phyloP scores from a whole-genome alignment of 208 protist genomes.

The Acanthamoeba royreba region DNA sequence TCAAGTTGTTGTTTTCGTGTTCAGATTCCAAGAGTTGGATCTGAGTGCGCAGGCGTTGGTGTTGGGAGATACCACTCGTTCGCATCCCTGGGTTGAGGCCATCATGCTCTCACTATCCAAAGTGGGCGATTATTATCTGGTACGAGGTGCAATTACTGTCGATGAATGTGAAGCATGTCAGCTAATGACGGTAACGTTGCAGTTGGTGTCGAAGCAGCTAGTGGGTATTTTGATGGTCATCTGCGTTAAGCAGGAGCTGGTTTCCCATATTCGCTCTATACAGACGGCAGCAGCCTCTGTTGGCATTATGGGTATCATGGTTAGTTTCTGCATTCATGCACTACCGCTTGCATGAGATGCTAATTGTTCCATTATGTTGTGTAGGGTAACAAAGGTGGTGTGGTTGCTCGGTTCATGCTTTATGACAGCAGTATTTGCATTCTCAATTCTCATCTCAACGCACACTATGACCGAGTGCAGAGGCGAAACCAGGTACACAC shows the following conservation, averaged over 20 bases:
- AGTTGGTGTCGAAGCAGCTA: constrained; percentile 62
- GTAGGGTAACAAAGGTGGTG: constrained; percentile 54
- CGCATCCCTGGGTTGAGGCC: constrained; percentile 56
- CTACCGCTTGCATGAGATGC: not conserved
- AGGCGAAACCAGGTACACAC: constrained; percentile 60
- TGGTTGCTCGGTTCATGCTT: constrained; percentile 64
- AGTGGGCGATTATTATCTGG: constrained; percentile 54
- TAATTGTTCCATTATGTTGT: too few species aligned
- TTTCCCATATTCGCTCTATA: constrained; percentile 46
- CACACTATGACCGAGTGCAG: constrained; percentile 57
- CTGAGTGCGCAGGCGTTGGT: constrained; percentile 65
- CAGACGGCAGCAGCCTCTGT: constrained; percentile 48
- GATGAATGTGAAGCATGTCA: too few species aligned
- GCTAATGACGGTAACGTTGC: too few species aligned
- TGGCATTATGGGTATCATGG: constrained; percentile 76
- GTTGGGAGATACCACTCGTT: constrained; percentile 51
- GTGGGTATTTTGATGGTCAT: constrained; percentile 71
- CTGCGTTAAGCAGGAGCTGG: constrained; percentile 57
- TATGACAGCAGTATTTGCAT: constrained; percentile 69
- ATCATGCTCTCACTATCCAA: constrained; percentile 48
- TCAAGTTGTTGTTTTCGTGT: not conserved
- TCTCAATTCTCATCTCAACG: constrained; percentile 74
- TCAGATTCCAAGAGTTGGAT: constrained; percentile 75
- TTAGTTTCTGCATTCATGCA: constrained; percentile 58
- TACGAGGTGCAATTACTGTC: not conserved